Evolutionary conservation across 1,284 basidiomycete genomes (phyloP).

Genomic region (Ganoderma lucidum): DNA sequence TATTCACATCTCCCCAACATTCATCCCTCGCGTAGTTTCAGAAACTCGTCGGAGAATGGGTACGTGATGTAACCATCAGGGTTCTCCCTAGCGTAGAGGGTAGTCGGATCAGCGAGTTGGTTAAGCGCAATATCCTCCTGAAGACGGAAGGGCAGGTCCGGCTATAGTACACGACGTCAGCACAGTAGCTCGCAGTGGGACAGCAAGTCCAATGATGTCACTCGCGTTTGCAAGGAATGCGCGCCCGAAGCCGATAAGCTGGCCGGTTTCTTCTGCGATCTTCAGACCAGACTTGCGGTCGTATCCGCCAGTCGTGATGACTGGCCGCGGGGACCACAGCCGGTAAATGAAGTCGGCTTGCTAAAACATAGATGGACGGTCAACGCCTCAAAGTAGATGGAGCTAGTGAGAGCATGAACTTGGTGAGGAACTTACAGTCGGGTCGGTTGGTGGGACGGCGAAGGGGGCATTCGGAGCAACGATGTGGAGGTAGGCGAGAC

Average conservation of each 20-base stretch:
- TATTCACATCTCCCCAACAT: background rate
- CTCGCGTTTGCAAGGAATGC: conserved; percentile 53
- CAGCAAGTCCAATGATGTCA: background rate
- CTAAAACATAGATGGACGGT: conserved; percentile 6
- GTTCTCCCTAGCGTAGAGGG: conserved; percentile 28
- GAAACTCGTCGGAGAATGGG: conserved; percentile 23
- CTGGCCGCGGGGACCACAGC: conserved; percentile 37
- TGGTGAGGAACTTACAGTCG: background rate
- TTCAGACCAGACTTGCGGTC: conserved; percentile 35
- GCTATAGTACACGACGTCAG: conserved; percentile 49
- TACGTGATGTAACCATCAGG: conserved; percentile 34
- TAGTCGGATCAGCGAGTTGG: conserved; percentile 4
- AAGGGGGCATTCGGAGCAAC: conserved; percentile 44
- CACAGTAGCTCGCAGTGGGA: conserved; percentile 48
- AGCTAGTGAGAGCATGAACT: background rate
- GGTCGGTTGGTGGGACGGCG: background rate
- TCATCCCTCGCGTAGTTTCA: conserved; percentile 47
- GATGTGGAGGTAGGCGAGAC: conserved; percentile 64
- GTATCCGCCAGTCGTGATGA: conserved; percentile 48
- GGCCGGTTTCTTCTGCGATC: conserved; percentile 41
- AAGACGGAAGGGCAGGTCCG: conserved; percentile 25
- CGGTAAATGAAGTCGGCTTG: conserved; percentile 41
- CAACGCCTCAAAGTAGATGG: conserved; percentile 12
- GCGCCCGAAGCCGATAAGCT: conserved; percentile 54
- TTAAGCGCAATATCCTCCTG: conserved; percentile 19